Percentiles rank a stretch among this genome's conserved stretches.
Conservation (phyloP, 352 stramenopile species). For the Aphanomyces cochlioides region DNA sequence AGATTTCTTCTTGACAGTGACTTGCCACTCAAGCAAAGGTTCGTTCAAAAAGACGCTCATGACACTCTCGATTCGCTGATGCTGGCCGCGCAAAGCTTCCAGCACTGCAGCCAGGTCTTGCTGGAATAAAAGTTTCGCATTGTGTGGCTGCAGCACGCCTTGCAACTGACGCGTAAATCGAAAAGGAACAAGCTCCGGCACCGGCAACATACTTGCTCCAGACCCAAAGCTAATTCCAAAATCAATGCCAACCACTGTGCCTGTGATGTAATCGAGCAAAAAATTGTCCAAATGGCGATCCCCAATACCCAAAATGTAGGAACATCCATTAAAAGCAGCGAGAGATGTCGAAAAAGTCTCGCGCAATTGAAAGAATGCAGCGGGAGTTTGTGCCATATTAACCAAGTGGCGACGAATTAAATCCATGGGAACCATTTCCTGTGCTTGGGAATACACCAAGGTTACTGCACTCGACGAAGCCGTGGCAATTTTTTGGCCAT, state of each 20-base stretch:
- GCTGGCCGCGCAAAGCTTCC: constrained; percentile 73
- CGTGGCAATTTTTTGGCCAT: constrained; percentile 64
- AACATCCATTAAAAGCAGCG: constrained; percentile 79
- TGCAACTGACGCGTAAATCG: constrained; percentile 81
- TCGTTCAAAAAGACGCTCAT: constrained; percentile 92
- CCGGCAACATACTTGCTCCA: constrained; percentile 69
- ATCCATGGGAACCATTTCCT: constrained; percentile 67
- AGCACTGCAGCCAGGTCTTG: constrained; percentile 85
- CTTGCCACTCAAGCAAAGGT: constrained; percentile 85
- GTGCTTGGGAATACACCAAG: constrained; percentile 49
- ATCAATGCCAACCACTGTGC: constrained; percentile 85
- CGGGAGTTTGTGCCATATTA: constrained; percentile 57
- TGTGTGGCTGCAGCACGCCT: constrained; percentile 64
- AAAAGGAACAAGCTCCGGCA: constrained; percentile 89
- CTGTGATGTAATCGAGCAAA: constrained; percentile 69
- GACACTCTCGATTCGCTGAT: constrained; percentile 80
- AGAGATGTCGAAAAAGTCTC: constrained; percentile 80
- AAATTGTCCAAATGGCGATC: constrained; percentile 92
- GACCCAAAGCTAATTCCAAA: constrained; percentile 91
- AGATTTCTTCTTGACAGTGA: constrained; percentile 31
- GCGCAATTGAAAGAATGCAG: constrained; percentile 80
- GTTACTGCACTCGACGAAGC: constrained; percentile 49
- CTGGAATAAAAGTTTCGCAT: constrained; percentile 54
- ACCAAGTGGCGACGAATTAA: constrained; percentile 76
- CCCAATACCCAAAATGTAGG: constrained; percentile 88